Percentiles rank a stretch among this genome's conserved stretches.
Evolutionary conservation across 2,329 filamentous ascomycete genomes (phyloP).

Genomic region (Corniculantispora saksenae): DNA sequence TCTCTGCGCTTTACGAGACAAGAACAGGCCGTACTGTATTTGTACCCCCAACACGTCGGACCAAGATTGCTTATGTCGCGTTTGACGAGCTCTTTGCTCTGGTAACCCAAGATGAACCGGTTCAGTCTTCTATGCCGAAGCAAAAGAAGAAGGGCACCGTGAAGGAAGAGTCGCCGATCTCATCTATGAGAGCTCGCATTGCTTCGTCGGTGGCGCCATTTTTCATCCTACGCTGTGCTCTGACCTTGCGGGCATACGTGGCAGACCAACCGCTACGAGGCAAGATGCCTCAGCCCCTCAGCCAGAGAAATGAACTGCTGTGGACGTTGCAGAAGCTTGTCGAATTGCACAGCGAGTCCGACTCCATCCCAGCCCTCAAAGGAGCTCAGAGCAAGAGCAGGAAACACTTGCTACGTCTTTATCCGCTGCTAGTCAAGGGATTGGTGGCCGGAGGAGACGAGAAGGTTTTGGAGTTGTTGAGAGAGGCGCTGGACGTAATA

Average conservation of each 20-base stretch:
- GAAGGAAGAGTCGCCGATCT: not conserved
- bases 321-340: slow-evolving; percentile 70
- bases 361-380: slow-evolving; percentile 62
- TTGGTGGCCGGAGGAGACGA: slow-evolving; percentile 59
- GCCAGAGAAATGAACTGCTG: slow-evolving; percentile 75
- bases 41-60: slow-evolving; percentile 63
- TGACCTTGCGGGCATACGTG: slow-evolving; percentile 81
- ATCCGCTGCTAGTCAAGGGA: slow-evolving; percentile 72
- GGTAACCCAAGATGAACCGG: slow-evolving; percentile 52
- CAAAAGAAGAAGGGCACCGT: not conserved
- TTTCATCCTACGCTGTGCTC: slow-evolving; percentile 76
- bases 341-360: slow-evolving; percentile 66
- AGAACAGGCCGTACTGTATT: slow-evolving; percentile 74
- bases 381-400: slow-evolving; percentile 57
- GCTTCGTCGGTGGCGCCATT: slow-evolving; percentile 77
- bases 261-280: slow-evolving; percentile 90
- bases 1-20: slow-evolving; percentile 60
- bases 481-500: slow-evolving; percentile 62
- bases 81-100: slow-evolving; percentile 77
- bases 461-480: slow-evolving; percentile 58
- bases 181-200: slow-evolving; percentile 56
- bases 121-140: slow-evolving; percentile 31
- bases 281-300: slow-evolving; percentile 82
- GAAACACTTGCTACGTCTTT: slow-evolving; percentile 79
- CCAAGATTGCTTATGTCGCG: slow-evolving; percentile 76